These are phyloP conservation scores for Metschnikowia amazonensis DNA, from an alignment of 805 yeast species.

Conservation along the genomic window DNA sequence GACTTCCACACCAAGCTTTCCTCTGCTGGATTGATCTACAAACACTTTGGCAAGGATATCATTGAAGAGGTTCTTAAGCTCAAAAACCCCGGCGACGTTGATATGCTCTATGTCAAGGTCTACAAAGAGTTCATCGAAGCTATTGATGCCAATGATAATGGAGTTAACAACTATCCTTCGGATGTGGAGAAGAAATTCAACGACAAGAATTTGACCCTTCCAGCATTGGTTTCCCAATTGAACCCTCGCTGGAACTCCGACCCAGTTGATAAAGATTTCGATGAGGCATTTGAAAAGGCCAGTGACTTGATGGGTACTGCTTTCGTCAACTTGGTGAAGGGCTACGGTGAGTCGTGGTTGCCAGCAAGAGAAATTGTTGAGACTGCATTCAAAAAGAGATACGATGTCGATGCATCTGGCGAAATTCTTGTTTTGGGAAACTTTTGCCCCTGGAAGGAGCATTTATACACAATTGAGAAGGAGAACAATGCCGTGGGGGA, in stretches of 20 bases:
- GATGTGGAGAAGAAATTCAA: slow-evolving; percentile 60
- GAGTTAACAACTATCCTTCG: slow-evolving; percentile 64
- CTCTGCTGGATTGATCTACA: slow-evolving; percentile 90
- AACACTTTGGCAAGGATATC: slow-evolving; percentile 74
- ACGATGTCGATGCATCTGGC: slow-evolving; percentile 62
- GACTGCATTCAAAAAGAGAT: slow-evolving; percentile 62
- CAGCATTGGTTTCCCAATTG: slow-evolving; percentile 70
- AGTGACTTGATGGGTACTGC: slow-evolving; percentile 79
- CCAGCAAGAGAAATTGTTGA: slow-evolving; percentile 81
- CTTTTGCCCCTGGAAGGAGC: slow-evolving; percentile 95
- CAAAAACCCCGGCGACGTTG: slow-evolving; percentile 40
- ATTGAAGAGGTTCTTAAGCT: slow-evolving; percentile 50
- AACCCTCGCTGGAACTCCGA: slow-evolving; percentile 85
- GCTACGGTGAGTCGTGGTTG: slow-evolving; percentile 82
- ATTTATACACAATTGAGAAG: slow-evolving; percentile 69
- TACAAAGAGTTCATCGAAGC: slow-evolving; percentile 87
- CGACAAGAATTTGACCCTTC: slow-evolving; percentile 70
- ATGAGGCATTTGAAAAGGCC: slow-evolving; percentile 64
- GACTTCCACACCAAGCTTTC: slow-evolving; percentile 73
- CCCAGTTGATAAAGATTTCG: slow-evolving; percentile 61
- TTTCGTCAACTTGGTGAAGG: slow-evolving; percentile 61
- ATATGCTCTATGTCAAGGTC: slow-evolving; percentile 66
- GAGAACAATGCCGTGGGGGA: slow-evolving; percentile 51
- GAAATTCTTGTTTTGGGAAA: slow-evolving; percentile 68
- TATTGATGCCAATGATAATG: slow-evolving; percentile 94